Evolutionary conservation across 2,329 filamentous ascomycete species (phyloP).

Genomic region (Talaromyces sp.): DNA sequence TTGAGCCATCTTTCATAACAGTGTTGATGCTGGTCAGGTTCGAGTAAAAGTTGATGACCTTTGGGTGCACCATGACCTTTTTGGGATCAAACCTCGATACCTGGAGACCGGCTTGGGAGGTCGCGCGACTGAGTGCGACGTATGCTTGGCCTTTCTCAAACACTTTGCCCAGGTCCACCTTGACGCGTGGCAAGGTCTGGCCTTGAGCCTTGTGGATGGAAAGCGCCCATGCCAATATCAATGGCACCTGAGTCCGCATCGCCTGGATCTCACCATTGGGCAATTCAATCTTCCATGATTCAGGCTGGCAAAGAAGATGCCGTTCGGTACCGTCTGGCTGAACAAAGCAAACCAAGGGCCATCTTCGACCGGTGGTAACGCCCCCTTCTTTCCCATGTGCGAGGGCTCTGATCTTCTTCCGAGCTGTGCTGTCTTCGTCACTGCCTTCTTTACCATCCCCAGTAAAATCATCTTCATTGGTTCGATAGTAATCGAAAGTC

Average conservation of each 20-base stretch:
- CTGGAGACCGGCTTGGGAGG: constrained; percentile 77
- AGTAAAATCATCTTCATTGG: constrained; percentile 52
- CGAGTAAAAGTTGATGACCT: constrained; percentile 78
- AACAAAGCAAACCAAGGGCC: constrained; percentile 78
- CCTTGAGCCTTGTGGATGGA: constrained; percentile 98
- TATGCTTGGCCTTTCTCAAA: constrained; percentile 99
- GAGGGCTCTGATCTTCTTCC: constrained; percentile 52
- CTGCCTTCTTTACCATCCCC: constrained; percentile 43
- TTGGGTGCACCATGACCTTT: constrained; percentile 91
- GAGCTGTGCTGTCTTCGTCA: constrained; percentile 38
- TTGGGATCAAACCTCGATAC: constrained; percentile 80
- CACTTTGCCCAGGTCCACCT: constrained; percentile 83
- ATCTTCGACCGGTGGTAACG: constrained; percentile 52
- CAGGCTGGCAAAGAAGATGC: constrained; percentile 73
- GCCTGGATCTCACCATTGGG: constrained; percentile 92
- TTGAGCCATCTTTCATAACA: constrained; percentile 24
- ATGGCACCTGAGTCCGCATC: constrained; percentile 71
- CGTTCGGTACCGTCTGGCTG: constrained; percentile 70
- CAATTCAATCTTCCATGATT: constrained; percentile 96
- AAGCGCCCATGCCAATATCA: constrained; percentile 93
- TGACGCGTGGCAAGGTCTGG: constrained; percentile 87
- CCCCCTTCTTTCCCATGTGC: constrained; percentile 43
- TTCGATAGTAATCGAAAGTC: constrained; percentile 53
- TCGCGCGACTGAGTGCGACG: constrained; percentile 89
- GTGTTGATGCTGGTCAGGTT: constrained; percentile 70